phyloP scores from a whole-genome alignment of 257 asterid species.

The Scutellaria minor region DNA sequence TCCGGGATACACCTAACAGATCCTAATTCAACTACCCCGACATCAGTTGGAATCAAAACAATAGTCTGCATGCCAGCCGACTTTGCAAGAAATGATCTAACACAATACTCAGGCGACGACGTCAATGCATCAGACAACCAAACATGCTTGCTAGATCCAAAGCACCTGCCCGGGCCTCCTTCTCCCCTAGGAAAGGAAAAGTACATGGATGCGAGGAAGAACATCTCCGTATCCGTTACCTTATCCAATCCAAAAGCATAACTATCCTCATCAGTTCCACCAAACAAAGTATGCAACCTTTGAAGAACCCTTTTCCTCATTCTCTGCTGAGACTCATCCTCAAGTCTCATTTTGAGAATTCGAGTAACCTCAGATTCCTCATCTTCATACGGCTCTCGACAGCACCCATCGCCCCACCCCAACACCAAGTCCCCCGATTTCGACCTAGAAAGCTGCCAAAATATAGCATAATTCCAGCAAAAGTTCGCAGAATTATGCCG shows the following conservation, averaged over 20 bases:
- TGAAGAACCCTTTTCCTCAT: slow-evolving; percentile 92
- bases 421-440: slow-evolving; percentile 83
- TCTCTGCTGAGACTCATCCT: slow-evolving; percentile 81
- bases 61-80: slow-evolving; percentile 88
- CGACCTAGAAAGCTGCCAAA: slow-evolving; percentile 94
- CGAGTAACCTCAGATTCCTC: slow-evolving; percentile 69
- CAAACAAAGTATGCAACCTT: slow-evolving; percentile 73
- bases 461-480: slow-evolving; percentile 92
- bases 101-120: slow-evolving; percentile 62
- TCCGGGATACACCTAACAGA: slow-evolving; percentile 79
- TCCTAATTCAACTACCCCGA: slow-evolving; percentile 93
- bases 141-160: slow-evolving; percentile 60
- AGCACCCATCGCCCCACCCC: slow-evolving; percentile 99
- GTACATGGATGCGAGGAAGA: slow-evolving; percentile 96
- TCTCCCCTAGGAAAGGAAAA: slow-evolving; percentile 79
- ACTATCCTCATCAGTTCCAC: slow-evolving; percentile 80
- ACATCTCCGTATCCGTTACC: slow-evolving; percentile 96
- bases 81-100: slow-evolving; percentile 81
- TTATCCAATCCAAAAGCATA: slow-evolving; percentile 88
- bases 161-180: slow-evolving; percentile 93
- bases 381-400: slow-evolving; percentile 75
- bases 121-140: slow-evolving; percentile 72
- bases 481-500: slow-evolving; percentile 59
- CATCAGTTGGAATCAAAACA: slow-evolving; percentile 81
- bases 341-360: slow-evolving; percentile 55